Conservation (phyloP, 345 rosid genomes). For the Fremontodendron californicum region DNA sequence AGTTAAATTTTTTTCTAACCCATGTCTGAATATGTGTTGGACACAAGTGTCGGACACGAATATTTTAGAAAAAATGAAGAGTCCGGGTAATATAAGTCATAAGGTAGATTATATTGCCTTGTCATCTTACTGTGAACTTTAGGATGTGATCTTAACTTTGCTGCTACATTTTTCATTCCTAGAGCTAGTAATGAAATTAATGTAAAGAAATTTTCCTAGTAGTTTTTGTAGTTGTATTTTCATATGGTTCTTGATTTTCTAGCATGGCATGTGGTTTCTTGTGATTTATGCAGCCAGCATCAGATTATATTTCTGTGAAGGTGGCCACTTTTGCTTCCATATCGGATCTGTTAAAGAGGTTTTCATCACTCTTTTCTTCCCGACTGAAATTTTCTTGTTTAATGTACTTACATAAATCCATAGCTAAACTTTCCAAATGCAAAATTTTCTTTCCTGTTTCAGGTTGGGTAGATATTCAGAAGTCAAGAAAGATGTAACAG, state of each 20-base stretch:
- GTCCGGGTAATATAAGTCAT: no score
- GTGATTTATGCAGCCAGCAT: conserved; percentile 12
- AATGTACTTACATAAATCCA: not conserved
- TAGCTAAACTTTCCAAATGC: not conserved
- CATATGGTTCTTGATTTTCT: not conserved
- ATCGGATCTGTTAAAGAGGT: conserved; percentile 13
- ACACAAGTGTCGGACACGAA: no score
- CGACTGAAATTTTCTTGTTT: not conserved
- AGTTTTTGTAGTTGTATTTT: not conserved
- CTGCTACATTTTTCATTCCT: not conserved
- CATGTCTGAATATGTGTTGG: no score
- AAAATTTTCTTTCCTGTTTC: not conserved
- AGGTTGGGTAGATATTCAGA: conserved; percentile 7
- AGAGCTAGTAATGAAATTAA: not conserved
- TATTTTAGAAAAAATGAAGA: no score
- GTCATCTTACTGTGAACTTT: not conserved
- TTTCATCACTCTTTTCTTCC: not conserved
- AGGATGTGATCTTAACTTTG: not conserved
- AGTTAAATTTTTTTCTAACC: no score
- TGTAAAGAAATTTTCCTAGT: not conserved
- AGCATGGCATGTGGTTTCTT: not conserved
- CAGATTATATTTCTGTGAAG: conserved; percentile 1
- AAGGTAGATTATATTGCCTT: not conserved
- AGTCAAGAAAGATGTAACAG: conserved; percentile 2
- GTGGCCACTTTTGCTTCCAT: conserved; percentile 11